phyloP scores from a whole-genome alignment of 306 rosid species.

The Dicorynia guianensis region DNA sequence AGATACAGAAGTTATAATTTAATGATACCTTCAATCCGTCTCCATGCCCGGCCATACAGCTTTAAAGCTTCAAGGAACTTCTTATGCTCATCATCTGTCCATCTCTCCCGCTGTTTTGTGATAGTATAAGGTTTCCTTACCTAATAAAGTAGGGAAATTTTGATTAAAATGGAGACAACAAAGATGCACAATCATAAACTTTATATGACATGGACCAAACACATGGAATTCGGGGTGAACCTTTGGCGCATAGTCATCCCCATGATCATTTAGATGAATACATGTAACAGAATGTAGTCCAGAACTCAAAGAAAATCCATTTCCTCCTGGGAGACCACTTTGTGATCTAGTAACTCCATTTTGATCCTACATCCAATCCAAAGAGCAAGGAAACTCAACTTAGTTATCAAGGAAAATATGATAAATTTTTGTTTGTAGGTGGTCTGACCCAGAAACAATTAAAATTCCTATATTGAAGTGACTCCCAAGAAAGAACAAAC shows the following conservation, averaged over 20 bases:
- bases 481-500: neutral
- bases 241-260: constrained; percentile 66
- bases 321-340: constrained; percentile 43
- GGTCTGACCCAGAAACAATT: neutral
- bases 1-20: neutral
- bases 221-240: constrained; percentile 45
- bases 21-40: constrained; percentile 76
- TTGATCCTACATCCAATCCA: constrained; percentile 54
- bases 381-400: constrained; percentile 29
- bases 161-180: constrained; percentile 1
- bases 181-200: neutral
- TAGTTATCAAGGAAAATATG: constrained; percentile 6
- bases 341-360: constrained; percentile 39
- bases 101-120: constrained; percentile 82
- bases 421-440: neutral
- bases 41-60: constrained; percentile 86
- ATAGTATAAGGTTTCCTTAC: constrained; percentile 83
- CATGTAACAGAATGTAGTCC: constrained; percentile 43
- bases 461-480: neutral
- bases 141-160: constrained; percentile 44
- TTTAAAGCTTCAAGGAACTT: constrained; percentile 86
- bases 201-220: neutral
- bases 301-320: constrained; percentile 47
- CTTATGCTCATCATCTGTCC: constrained; percentile 90
- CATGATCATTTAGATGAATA: constrained; percentile 54